Evolutionary conservation across 768 basidiomycete genomes (phyloP).

Genomic region (Holtermanniella nyarrowii): DNA sequence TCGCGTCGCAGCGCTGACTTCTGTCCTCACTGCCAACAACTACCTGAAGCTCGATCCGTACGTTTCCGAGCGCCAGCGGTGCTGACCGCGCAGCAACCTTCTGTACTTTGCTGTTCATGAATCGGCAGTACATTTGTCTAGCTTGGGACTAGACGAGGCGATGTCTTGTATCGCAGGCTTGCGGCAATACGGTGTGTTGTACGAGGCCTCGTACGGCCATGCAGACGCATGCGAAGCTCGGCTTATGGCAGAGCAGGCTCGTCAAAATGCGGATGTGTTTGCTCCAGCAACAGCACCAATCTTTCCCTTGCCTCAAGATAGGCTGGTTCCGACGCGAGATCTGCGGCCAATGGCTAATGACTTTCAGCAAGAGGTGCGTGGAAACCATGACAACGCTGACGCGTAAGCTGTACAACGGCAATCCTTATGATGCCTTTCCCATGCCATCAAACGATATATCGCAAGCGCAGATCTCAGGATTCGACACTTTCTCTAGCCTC

Average conservation of each 20-base stretch:
- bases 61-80: conserved; percentile 5
- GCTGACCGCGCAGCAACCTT: conserved; percentile 65
- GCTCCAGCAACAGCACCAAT: too few species aligned
- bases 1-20: conserved; percentile 81
- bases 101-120: conserved; percentile 80
- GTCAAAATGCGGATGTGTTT: too few species aligned
- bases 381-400: too few species aligned
- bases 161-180: conserved; percentile 72
- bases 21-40: conserved; percentile 73
- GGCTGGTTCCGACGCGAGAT: too few species aligned
- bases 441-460: too few species aligned
- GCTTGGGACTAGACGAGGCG: conserved; percentile 72
- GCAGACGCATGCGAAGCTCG: conserved; percentile 55
- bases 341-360: too few species aligned
- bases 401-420: too few species aligned
- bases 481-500: too few species aligned
- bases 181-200: conserved; percentile 60
- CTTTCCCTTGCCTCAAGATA: too few species aligned
- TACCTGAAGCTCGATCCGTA: conserved; percentile 51
- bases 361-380: too few species aligned
- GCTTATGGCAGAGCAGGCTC: background rate
- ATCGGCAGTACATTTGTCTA: conserved; percentile 70
- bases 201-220: conserved; percentile 68
- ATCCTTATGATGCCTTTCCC: too few species aligned
- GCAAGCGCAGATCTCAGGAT: too few species aligned